These are phyloP conservation scores for Phaffomyces opuntiae DNA, from an alignment of 805 yeast species.

Conservation along the genomic window DNA sequence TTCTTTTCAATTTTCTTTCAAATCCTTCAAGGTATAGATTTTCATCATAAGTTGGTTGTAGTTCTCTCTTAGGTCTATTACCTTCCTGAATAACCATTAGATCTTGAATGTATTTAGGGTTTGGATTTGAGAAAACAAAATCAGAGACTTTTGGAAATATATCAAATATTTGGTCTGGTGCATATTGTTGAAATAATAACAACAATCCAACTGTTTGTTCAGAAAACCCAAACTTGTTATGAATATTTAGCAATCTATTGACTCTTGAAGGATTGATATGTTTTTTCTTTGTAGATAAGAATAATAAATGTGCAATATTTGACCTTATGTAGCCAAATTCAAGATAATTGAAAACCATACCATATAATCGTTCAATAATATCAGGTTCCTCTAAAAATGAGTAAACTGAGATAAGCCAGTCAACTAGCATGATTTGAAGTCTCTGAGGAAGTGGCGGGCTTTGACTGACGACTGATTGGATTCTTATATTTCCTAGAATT, in stretches of 20 bases:
- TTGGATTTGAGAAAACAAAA: slow-evolving; percentile 20
- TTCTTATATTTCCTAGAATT: slow-evolving; percentile 27
- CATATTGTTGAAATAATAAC: slow-evolving; percentile 15
- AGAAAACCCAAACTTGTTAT: slow-evolving; percentile 15
- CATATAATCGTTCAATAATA: slow-evolving; percentile 15
- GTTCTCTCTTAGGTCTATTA: slow-evolving; percentile 2
- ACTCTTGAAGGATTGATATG: slow-evolving; percentile 28
- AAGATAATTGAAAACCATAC: slow-evolving; percentile 28
- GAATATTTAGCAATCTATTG: slow-evolving; percentile 17
- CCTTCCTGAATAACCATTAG: neutral
- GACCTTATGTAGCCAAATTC: slow-evolving; percentile 29
- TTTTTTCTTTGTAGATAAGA: slow-evolving; percentile 24
- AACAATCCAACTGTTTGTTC: slow-evolving; percentile 19
- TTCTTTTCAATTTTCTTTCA: slow-evolving; percentile 10
- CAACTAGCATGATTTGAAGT: slow-evolving; percentile 23
- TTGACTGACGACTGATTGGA: slow-evolving; percentile 17
- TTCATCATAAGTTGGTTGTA: slow-evolving; percentile 1
- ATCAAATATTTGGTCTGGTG: slow-evolving; percentile 21
- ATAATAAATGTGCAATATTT: slow-evolving; percentile 27
- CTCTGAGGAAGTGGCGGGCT: slow-evolving; percentile 16
- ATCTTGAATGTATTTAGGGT: slow-evolving; percentile 6
- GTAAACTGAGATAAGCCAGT: slow-evolving; percentile 30
- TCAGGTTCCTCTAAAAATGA: slow-evolving; percentile 17
- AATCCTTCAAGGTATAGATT: slow-evolving; percentile 9
- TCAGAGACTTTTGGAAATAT: slow-evolving; percentile 20